phyloP scores from a whole-genome alignment of 2,329 filamentous ascomycete species.

The Hymenoscyphus repandus region DNA sequence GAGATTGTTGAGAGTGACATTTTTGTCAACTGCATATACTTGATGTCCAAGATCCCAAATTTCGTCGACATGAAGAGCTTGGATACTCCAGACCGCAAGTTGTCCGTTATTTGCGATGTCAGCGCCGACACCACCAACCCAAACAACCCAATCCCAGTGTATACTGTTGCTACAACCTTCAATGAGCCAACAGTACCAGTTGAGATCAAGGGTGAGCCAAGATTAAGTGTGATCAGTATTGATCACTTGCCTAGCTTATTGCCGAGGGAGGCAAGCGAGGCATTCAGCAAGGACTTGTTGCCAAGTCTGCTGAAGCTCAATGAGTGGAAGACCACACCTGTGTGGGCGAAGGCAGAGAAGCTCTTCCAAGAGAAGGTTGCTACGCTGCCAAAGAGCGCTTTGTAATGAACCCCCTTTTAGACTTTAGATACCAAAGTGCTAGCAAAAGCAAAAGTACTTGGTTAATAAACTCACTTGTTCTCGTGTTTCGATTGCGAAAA shows the following conservation, averaged over 20 bases:
- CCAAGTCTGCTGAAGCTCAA: conserved; percentile 74
- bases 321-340: conserved; percentile 63
- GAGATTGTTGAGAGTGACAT: conserved; percentile 73
- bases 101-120: conserved; percentile 78
- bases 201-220: conserved; percentile 47
- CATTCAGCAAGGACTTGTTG: conserved; percentile 73
- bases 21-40: conserved; percentile 88
- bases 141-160: conserved; percentile 68
- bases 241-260: conserved; percentile 81
- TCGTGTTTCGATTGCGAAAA: no score
- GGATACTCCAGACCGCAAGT: conserved; percentile 60
- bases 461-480: no score
- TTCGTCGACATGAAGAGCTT: conserved; percentile 73
- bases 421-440: not conserved
- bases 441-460: not conserved
- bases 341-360: conserved; percentile 84
- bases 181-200: conserved; percentile 80
- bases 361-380: conserved; percentile 79
- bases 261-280: conserved; percentile 80
- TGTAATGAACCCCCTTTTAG: not conserved
- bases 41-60: conserved; percentile 70
- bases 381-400: conserved; percentile 46
- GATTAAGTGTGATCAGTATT: conserved; percentile 77
- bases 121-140: conserved; percentile 69
- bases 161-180: conserved; percentile 81